Percentiles rank a stretch among this genome's conserved stretches.
Conservation (phyloP, 441 rosid genomes). For the Erodium trifolium region DNA sequence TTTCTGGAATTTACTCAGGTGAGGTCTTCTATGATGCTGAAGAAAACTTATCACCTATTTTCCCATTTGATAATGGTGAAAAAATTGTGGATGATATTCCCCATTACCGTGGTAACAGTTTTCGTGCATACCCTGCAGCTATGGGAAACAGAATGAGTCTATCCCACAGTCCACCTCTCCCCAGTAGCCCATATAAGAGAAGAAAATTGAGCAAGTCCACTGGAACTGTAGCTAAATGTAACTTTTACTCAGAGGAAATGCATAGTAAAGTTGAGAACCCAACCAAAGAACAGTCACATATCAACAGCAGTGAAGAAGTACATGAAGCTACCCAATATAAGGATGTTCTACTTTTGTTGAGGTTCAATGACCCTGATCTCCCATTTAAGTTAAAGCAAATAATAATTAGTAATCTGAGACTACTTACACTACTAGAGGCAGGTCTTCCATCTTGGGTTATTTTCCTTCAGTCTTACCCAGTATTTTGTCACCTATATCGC, state of each 20-base stretch:
- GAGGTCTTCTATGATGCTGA: conserved; percentile 75
- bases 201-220: conserved; percentile 45
- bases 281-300: conserved; percentile 30
- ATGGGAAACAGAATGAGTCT: conserved; percentile 24
- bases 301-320: conserved; percentile 34
- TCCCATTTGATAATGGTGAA: conserved; percentile 26
- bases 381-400: conserved; percentile 69
- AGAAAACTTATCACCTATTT: conserved; percentile 36
- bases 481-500: conserved; percentile 78
- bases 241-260: conserved; percentile 52
- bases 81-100: conserved; percentile 35
- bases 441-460: conserved; percentile 97
- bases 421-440: conserved; percentile 83
- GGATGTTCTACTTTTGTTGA: conserved; percentile 66
- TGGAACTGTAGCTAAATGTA: conserved; percentile 43
- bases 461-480: conserved; percentile 94
- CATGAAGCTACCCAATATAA: conserved; percentile 47
- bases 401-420: conserved; percentile 62
- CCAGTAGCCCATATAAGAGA: conserved; percentile 63
- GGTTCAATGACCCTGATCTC: conserved; percentile 67
- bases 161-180: conserved; percentile 57
- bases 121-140: conserved; percentile 27
- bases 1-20: conserved; percentile 35
- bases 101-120: conserved; percentile 31
- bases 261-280: conserved; percentile 31